Evolutionary conservation across 2,329 filamentous ascomycete species (phyloP).

Genomic region (Venturia effusa): DNA sequence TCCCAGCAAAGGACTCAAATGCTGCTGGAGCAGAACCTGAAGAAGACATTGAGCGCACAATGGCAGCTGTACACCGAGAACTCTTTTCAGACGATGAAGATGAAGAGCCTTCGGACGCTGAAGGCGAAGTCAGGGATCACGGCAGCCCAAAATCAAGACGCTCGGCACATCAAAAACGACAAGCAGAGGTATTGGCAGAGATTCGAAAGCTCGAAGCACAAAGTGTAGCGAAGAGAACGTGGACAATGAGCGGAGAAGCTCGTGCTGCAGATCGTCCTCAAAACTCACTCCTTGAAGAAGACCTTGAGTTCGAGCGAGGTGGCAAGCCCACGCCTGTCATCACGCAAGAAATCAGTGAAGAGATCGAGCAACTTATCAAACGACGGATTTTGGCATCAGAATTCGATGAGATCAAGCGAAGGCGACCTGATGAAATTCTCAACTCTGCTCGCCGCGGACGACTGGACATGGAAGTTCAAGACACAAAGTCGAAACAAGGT

Average conservation of each 20-base stretch:
- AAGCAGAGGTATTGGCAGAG: slow-evolving; percentile 76
- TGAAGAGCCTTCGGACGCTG: slow-evolving; percentile 42
- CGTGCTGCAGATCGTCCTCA: slow-evolving; percentile 68
- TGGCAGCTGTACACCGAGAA: slow-evolving; percentile 78
- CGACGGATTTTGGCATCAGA: slow-evolving; percentile 79
- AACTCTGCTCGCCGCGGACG: slow-evolving; percentile 57
- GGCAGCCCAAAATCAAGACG: slow-evolving; percentile 61
- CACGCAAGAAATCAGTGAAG: slow-evolving; percentile 80
- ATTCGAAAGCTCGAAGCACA: slow-evolving; percentile 85
- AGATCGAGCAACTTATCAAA: slow-evolving; percentile 90
- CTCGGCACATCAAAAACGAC: slow-evolving; percentile 77
- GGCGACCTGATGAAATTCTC: slow-evolving; percentile 63
- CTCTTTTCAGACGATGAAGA: slow-evolving; percentile 73
- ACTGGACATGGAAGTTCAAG: slow-evolving; percentile 59
- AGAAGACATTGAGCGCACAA: slow-evolving; percentile 69
- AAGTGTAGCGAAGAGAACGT: slow-evolving; percentile 80
- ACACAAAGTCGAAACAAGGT: slow-evolving; percentile 76
- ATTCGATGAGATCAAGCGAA: slow-evolving; percentile 82
- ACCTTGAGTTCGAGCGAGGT: slow-evolving; percentile 88
- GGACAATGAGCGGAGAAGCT: slow-evolving; percentile 84
- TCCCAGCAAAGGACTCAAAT: slow-evolving; percentile 27
- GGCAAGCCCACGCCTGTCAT: slow-evolving; percentile 93
- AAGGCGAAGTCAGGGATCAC: slow-evolving; percentile 53
- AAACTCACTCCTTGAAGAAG: slow-evolving; percentile 88
- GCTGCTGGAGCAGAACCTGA: slow-evolving; percentile 33